Evolutionary conservation across 345 rosid species (phyloP), one percentile per base, ranked within the genome.

Genomic region (Euphorbia lathyris): DNA sequence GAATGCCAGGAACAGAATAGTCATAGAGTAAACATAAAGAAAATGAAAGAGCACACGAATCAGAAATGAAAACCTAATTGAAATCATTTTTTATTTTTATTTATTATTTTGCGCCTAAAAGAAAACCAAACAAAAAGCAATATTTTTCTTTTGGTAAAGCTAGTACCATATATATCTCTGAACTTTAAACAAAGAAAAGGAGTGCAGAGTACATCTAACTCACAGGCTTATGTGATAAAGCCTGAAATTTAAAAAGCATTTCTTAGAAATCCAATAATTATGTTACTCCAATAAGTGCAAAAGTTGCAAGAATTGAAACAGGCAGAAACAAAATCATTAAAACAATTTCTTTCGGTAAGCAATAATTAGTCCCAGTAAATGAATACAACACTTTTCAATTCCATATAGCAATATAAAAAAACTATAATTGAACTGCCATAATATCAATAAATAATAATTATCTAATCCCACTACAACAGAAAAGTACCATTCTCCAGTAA

Each of bases 281-380:
- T 50, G 50, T 22, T n/a, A 70, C 20, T 8, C 34, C 58, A 22
- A 30, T 62, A 8, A 20, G 55, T 22, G 11, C 14, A 63, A 63
- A 47, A 64, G 40, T 34, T 71, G 62, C 67, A 67, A 78, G 61
- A 60, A 72, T 59, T 45, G 56, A 61, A 22, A 29, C 66, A 73
- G 68, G 78, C 66, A 65, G 65, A 67, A 75, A 36, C 83, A 57
- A 63, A 77, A 79, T 80, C 66, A 79, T 73, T 58, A 67, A 73
- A 65, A 58, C 51, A 80, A 36, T 29, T 25, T 40, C 22, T 25
- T 68, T 66, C 64, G 62, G 57, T 17, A 69, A 69, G 74, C 78
- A 74, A 71, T 72, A 14, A 68, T 65, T 55, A 77, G 29, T 59
- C 61, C 34, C 22, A 29, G 25, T 8, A 20, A 66, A 27, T 40